Evolutionary conservation across 192 early-diverging fungal species (phyloP).

Genomic region (Gigaspora rosea): DNA sequence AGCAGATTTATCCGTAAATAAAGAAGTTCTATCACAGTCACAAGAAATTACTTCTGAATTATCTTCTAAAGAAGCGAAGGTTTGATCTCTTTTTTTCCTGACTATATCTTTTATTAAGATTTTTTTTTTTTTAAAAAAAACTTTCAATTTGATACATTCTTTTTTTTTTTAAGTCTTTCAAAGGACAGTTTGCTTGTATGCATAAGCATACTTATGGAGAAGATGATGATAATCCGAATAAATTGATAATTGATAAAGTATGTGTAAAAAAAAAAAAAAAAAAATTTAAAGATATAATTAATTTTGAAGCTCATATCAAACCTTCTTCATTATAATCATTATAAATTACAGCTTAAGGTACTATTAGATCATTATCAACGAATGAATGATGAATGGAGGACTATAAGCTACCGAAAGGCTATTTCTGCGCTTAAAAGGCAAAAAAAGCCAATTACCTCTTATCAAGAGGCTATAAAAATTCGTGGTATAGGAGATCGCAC

Average conservation of each 20-base stretch:
- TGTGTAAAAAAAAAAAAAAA: background rate
- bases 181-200: too few relatives aligned
- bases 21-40: too few relatives aligned
- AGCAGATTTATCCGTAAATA: too few relatives aligned
- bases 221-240: background rate
- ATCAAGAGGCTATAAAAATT: constrained; percentile 10
- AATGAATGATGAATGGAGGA: constrained; percentile 21
- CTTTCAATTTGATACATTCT: too few relatives aligned
- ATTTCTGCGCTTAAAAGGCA: background rate
- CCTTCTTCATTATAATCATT: background rate
- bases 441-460: background rate
- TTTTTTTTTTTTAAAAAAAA: too few relatives aligned
- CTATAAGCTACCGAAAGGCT: constrained; percentile 8
- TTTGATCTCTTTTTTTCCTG: too few relatives aligned
- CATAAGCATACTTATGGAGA: too few relatives aligned
- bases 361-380: constrained; percentile 11
- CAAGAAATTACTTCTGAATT: too few relatives aligned
- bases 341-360: constrained; percentile 5
- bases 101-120: too few relatives aligned
- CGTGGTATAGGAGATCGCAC: background rate
- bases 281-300: background rate
- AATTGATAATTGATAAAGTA: background rate
- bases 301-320: background rate
- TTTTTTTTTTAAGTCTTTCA: too few relatives aligned
- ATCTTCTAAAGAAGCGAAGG: too few relatives aligned